Evolutionary conservation across 441 rosid genomes (phyloP), one percentile per base, ranked within the genome.

Genomic region (Gossypium schwendimanii): DNA sequence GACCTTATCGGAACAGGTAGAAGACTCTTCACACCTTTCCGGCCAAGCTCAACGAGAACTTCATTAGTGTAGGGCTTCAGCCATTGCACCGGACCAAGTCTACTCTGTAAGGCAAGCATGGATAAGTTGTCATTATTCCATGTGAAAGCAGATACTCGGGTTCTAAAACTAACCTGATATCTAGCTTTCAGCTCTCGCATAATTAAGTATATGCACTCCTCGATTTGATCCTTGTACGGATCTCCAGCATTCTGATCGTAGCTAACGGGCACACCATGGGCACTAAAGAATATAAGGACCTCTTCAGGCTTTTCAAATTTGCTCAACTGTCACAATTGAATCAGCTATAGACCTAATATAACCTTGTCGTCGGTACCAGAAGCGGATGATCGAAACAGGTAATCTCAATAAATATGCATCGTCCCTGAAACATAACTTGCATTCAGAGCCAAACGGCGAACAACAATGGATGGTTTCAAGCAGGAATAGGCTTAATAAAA

Each of bases 31-130:
- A 95, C 96, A 63, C 99, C 97, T 77, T 80, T 91, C 87, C 85
- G 87, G 72, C 99, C 99, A 74, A 95, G 95, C 80, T 93, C 93
- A 2, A 93, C 91, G 41, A 95, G 94, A 75, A 91, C 97, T 81
- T 95, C 91, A 82, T 93, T 97, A 0, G 99, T 91, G 85, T 95
- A 95, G 14, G 99, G 97, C 81, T 89, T 95, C 83, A 93, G 79
- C 98, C 97, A 95, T 66, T 90, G 85, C 66, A 95, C 98, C 71
- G 98, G 99, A n/a, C 99, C 99, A 74, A 95, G 98, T 80, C 99
- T 94, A 80, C 98, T 95, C 99, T 95, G 86, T 59, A 45, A 9
- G 50, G 18, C 3, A 21, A 39, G 44, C 23, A 58, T 0, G 33
- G 49, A 47, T 54, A 59, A n/a, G 14, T 1, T 4, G n/a, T 8